Conservation (phyloP, 2,329 filamentous ascomycete genomes). For the Orbilia oligospora region DNA sequence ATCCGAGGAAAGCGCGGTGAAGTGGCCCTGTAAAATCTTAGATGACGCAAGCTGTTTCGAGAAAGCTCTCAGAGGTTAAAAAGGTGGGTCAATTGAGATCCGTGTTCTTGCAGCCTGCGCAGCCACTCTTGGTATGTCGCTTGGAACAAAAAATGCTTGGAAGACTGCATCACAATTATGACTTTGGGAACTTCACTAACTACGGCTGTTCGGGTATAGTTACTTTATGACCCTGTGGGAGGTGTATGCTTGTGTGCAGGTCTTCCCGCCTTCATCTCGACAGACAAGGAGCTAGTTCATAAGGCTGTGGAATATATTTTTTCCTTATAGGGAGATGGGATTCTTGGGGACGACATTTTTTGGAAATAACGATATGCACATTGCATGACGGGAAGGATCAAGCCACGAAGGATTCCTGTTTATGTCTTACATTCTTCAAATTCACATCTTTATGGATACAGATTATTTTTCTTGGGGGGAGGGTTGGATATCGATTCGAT, state of each 20-base stretch:
- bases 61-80: not conserved
- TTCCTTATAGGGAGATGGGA: slow-evolving; percentile 19
- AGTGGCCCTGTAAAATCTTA: not conserved
- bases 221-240: not conserved
- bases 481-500: slow-evolving; percentile 13
- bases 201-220: slow-evolving; percentile 18
- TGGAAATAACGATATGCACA: slow-evolving; percentile 17
- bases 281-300: not conserved
- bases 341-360: not conserved
- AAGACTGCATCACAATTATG: not conserved
- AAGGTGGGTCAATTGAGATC: slow-evolving; percentile 22
- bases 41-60: slow-evolving; percentile 4
- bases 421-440: slow-evolving; percentile 44
- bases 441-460: not conserved
- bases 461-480: not conserved
- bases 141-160: slow-evolving; percentile 31
- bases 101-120: slow-evolving; percentile 12
- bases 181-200: not conserved
- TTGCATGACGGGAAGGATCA: slow-evolving; percentile 33
- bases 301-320: slow-evolving; percentile 14
- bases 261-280: not conserved
- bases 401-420: slow-evolving; percentile 46
- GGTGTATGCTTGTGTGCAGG: no score
- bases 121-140: slow-evolving; percentile 41
- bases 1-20: slow-evolving; percentile 42